Evolutionary conservation across 768 basidiomycete species (phyloP).

Genomic region (Calocera cornea): DNA sequence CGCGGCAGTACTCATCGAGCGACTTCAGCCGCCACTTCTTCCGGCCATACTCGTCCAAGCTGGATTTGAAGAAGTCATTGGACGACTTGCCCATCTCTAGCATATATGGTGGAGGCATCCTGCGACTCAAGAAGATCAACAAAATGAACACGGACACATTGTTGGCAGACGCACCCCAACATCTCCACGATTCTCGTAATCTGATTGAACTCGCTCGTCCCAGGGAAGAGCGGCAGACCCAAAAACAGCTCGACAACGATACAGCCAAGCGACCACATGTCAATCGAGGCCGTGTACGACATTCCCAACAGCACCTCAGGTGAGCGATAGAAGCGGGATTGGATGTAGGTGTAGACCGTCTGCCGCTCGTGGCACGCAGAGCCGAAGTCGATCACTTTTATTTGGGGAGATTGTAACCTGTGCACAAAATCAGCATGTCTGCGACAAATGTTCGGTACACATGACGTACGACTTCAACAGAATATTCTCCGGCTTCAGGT

Average conservation of each 20-base stretch:
- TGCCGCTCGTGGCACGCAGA: constrained; percentile 97
- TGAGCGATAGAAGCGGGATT: constrained; percentile 95
- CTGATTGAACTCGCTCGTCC: constrained; percentile 99
- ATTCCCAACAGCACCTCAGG: constrained; percentile 93
- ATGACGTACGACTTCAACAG: constrained; percentile 73
- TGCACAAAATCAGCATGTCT: constrained; percentile 3
- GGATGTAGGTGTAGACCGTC: constrained; percentile 99
- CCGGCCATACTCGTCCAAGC: constrained; percentile 58
- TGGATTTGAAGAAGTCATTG: constrained; percentile 79
- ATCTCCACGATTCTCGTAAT: constrained; percentile 93
- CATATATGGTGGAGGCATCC: constrained; percentile 82
- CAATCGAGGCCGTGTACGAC: constrained; percentile 87
- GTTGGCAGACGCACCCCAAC: constrained; percentile 61
- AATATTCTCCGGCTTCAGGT: constrained; percentile 98
- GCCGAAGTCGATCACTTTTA: constrained; percentile 99
- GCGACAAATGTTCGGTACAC: constrained; percentile 15
- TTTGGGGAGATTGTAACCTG: constrained; percentile 90
- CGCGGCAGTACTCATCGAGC: constrained; percentile 87
- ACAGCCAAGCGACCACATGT: constrained; percentile 99
- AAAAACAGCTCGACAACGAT: constrained; percentile 97
- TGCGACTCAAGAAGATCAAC: constrained; percentile 21
- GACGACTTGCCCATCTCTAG: constrained; percentile 94
- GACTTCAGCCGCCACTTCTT: constrained; percentile 71
- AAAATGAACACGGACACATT: background rate
- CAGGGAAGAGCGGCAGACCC: constrained; percentile 90